Base-by-base conservation (phyloP, 2,329 filamentous ascomycete genomes). In the Colletotrichum somersetense region DNA sequence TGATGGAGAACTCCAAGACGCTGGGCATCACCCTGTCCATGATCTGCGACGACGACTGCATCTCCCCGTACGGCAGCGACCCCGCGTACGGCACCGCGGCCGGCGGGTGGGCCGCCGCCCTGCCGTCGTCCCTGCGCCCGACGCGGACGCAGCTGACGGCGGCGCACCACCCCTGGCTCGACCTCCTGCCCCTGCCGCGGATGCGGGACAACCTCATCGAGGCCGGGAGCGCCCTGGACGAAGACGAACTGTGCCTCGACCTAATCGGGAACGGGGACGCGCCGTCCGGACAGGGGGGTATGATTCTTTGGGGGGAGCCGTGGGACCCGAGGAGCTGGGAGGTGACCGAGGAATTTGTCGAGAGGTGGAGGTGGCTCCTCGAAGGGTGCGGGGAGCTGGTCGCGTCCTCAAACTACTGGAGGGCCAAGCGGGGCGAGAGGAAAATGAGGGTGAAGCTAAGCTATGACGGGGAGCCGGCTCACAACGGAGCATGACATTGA, bases 301-400 rank as follows among this genome's bases (percentile, higher is more conserved):
- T 88, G 2, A 79, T 88, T 23, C 83, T 87, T 1, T 88, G 86
- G 86, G 84, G 85, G 0, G 82, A 85, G 7, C 79, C 86, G 0
- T 84, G 81, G 78, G 80, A 87, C 50, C 67, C 79, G 1, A 70
- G 72, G 0, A 83, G 80, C 20, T 89, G 86, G 87, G 87, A 89
- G 72, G 78, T 84, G 3, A 86, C 81, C 0, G 79, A 80, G 20
- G 67, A 67, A 0, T 88, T 89, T 74, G 73, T 84, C 1, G 77
- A 76, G 48, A 87, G 86, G 72, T 88, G 85, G 84, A 78, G 75
- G 0, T 80, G 80, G 78, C 59, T 84, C 5, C 62, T 85, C 0
- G 72, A 75, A 2, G 83, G 80, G 0, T 85, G 83, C 62, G 71
- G 73, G 0, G 81, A 85, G 56, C 57, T 84, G 5, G 69, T 83